Evolutionary conservation across 2,329 filamentous ascomycete species (phyloP), one percentile per base, ranked within the genome.

Genomic region (Amauroascus verrucosus): DNA sequence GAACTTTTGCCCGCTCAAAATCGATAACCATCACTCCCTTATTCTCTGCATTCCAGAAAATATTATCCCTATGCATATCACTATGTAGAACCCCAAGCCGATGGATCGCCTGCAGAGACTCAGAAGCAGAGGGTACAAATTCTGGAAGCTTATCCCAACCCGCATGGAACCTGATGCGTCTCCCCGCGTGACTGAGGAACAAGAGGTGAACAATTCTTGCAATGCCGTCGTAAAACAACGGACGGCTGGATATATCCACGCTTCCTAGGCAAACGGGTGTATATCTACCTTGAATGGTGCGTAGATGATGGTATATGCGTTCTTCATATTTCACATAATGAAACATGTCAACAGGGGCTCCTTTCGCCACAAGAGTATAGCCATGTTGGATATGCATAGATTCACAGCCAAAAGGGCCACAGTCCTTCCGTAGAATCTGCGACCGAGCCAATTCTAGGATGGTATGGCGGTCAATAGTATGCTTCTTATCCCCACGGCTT

Each of bases 401-500:
- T 47, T 57, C 53, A 53, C n/a, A n/a, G n/a, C n/a, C n/a, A n/a
- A n/a, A n/a, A n/a, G n/a, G n/a, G n/a, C n/a, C n/a, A n/a, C n/a
- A n/a, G n/a, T n/a, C n/a, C n/a, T n/a, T n/a, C n/a, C 53, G 46
- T 57, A 61, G 41, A 53, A 57, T 51, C 44, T 56, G 47, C 9
- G 24, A 30, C 30, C 32, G 22, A 33, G 59, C 9, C 2, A 58
- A 43, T 2, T 22, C 16, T 28, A 47, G 9, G 37, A 54, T 47
- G 22, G 52, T 59, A 30, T 20, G 40, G 9, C 50, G 48, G 16
- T 57, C 56, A 22, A 57, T 49, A 53, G 11, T 35, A 16, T 62
- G 51, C 16, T 52, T 32, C 4, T 18, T 18, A 2, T 8, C 22
- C 8, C 61, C 59, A 60, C 75, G 71, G 48, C 65, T 58, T 13